A percentile compares a stretch with the other conserved stretches of the same genome.
Conservation (phyloP, 1,284 basidiomycete species). For the Kwoniella shivajii region DNA sequence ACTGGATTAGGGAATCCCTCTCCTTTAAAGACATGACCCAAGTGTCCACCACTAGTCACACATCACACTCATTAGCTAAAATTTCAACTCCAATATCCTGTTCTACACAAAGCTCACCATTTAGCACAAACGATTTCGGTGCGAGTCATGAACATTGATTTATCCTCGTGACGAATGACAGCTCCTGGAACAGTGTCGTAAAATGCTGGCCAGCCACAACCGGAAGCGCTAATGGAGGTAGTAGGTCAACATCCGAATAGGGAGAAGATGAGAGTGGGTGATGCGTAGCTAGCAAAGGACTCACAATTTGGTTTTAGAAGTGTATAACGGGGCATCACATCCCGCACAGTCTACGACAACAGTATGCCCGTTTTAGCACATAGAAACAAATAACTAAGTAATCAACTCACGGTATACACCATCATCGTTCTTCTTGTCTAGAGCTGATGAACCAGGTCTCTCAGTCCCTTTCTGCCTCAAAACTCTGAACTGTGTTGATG, state of each 20-base stretch:
- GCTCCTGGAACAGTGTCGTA: constrained; percentile 92
- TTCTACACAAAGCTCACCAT: constrained; percentile 62
- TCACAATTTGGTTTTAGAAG: constrained; percentile 81
- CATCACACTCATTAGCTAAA: constrained; percentile 76
- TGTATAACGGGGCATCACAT: constrained; percentile 67
- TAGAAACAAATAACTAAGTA: neutral
- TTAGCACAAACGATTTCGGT: constrained; percentile 54
- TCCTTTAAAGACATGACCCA: constrained; percentile 91
- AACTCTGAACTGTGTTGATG: constrained; percentile 69
- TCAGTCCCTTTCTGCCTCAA: constrained; percentile 88
- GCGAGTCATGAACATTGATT: constrained; percentile 54
- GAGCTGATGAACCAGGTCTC: constrained; percentile 71
- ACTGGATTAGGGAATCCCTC: constrained; percentile 62
- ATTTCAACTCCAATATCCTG: constrained; percentile 94
- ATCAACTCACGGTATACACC: constrained; percentile 64
- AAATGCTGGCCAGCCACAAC: constrained; percentile 97
- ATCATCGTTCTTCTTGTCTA: constrained; percentile 65
- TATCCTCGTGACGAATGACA: constrained; percentile 62
- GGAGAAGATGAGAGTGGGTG: neutral
- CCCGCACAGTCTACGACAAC: constrained; percentile 46
- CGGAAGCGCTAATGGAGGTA: constrained; percentile 72
- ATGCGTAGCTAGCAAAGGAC: constrained; percentile 12
- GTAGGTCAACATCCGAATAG: neutral
- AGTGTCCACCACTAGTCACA: constrained; percentile 89
- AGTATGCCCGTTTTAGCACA: neutral